Percentiles rank a stretch among this genome's conserved stretches.
Conservation (phyloP, 768 basidiomycete genomes). For the Boletus speciosus region DNA sequence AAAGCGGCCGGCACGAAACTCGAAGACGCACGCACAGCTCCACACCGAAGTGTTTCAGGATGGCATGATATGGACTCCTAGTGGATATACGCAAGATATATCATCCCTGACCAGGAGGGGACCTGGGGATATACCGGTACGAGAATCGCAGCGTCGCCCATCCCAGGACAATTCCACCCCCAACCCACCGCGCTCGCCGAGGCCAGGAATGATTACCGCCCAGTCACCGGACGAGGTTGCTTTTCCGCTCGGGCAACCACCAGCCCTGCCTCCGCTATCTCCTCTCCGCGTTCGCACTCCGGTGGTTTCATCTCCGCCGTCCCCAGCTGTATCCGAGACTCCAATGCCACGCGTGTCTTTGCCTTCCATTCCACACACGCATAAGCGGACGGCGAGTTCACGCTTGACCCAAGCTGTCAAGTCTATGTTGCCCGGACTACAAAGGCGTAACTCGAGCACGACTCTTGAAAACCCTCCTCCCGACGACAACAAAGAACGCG, state of each 20-base stretch:
- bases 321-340: slow-evolving; percentile 17
- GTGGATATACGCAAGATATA: slow-evolving; percentile 23
- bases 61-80: slow-evolving; percentile 29
- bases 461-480: neutral
- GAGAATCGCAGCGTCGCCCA: neutral
- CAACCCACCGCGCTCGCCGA: slow-evolving; percentile 7
- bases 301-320: slow-evolving; percentile 8
- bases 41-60: slow-evolving; percentile 32
- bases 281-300: slow-evolving; percentile 22
- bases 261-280: slow-evolving; percentile 2
- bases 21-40: slow-evolving; percentile 37
- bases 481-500: slow-evolving; percentile 10
- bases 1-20: slow-evolving; percentile 3
- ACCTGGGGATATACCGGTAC: neutral
- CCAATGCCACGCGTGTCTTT: slow-evolving; percentile 14
- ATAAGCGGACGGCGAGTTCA: slow-evolving; percentile 16
- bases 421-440: slow-evolving; percentile 25
- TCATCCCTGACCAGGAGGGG: neutral
- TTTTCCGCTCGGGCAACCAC: slow-evolving; percentile 7
- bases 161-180: neutral
- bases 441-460: slow-evolving; percentile 14
- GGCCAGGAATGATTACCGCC: slow-evolving; percentile 14
- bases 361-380: slow-evolving; percentile 10
- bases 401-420: slow-evolving; percentile 22
- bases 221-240: slow-evolving; percentile 2